Evolutionary conservation across 306 rosid species (phyloP).

Genomic region (Cotoneaster glaucophyllus): DNA sequence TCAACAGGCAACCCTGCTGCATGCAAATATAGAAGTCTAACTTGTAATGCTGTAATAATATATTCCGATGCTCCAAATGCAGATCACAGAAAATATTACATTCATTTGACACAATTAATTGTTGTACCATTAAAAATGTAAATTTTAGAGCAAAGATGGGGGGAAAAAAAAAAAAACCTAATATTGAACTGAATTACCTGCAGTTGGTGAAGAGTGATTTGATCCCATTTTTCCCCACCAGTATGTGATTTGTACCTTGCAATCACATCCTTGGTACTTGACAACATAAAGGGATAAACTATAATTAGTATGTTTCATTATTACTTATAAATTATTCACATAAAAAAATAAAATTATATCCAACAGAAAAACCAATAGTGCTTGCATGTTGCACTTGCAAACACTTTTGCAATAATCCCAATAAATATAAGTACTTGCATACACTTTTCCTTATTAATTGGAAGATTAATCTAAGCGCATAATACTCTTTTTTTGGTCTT

Average conservation of each 20-base stretch:
- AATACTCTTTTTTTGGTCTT: no score
- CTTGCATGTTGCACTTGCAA: neutral
- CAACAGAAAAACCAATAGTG: no score
- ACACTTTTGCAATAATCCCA: neutral
- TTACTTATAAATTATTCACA: neutral
- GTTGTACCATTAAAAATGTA: neutral
- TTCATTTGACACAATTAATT: neutral
- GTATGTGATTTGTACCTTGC: constrained; percentile 17
- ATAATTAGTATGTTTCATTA: neutral
- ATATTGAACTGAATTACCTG: constrained; percentile 18
- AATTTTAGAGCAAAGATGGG: no score
- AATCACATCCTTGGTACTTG: no score
- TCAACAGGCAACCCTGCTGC: neutral
- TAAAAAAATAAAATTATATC: neutral
- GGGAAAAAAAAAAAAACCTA: neutral
- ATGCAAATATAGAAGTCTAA: neutral
- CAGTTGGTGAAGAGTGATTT: constrained; percentile 18
- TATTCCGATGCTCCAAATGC: neutral
- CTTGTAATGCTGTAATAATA: neutral
- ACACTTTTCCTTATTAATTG: no score
- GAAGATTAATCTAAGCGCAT: no score
- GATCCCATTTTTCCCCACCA: constrained; percentile 4
- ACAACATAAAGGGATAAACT: neutral
- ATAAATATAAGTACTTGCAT: no score
- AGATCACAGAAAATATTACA: neutral